phyloP scores from a whole-genome alignment of 2,329 filamentous ascomycete genomes.

The Metarhizium guizhouense region DNA sequence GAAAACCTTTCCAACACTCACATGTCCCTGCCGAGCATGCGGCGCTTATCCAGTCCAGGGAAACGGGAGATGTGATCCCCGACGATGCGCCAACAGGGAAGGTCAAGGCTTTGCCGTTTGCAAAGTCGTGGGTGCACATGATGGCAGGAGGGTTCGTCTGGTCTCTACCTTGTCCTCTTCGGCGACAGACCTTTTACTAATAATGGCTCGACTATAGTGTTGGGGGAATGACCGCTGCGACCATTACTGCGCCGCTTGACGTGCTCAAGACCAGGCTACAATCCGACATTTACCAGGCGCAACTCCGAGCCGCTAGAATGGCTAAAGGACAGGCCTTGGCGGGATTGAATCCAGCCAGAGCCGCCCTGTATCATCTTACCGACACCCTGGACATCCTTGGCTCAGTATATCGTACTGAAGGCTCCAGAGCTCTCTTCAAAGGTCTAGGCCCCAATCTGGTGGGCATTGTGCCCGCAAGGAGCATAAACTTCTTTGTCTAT shows the following conservation, averaged over 20 bases:
- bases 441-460: slow-evolving; percentile 84
- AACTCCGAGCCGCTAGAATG: slow-evolving; percentile 61
- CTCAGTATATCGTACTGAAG: slow-evolving; percentile 72
- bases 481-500: slow-evolving; percentile 92
- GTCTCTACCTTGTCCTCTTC: not conserved
- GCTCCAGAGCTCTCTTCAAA: slow-evolving; percentile 83
- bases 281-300: slow-evolving; percentile 86
- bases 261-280: slow-evolving; percentile 90
- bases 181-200: slow-evolving; percentile 9
- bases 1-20: slow-evolving; percentile 19
- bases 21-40: slow-evolving; percentile 23
- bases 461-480: slow-evolving; percentile 79
- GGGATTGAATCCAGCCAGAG: slow-evolving; percentile 52
- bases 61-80: slow-evolving; percentile 48
- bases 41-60: slow-evolving; percentile 49
- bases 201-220: slow-evolving; percentile 39
- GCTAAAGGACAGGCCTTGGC: slow-evolving; percentile 41
- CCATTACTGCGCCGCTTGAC: slow-evolving; percentile 89
- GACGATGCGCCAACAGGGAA: slow-evolving; percentile 26
- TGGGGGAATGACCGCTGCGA: slow-evolving; percentile 83
- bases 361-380: slow-evolving; percentile 62
- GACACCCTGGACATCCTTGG: slow-evolving; percentile 83
- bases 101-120: slow-evolving; percentile 38
- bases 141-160: slow-evolving; percentile 73
- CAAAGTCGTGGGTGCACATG: slow-evolving; percentile 86